Evolutionary conservation across 2,329 filamentous ascomycete genomes (phyloP).

Genomic region (Diplodia mutila): DNA sequence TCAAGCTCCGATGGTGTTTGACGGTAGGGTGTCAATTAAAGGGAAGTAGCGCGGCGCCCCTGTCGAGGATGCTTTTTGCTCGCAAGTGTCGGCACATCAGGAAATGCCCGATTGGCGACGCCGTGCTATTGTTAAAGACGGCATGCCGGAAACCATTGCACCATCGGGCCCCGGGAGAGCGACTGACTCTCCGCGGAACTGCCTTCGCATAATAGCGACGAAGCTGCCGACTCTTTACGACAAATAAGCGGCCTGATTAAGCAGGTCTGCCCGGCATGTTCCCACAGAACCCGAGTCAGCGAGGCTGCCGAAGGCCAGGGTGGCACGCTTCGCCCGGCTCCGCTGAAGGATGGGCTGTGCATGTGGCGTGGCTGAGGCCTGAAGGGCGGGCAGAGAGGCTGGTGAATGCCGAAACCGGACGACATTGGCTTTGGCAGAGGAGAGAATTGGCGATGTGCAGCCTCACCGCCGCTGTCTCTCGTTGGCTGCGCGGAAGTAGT

Average conservation of each 20-base stretch:
- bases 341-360: too few relatives aligned
- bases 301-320: too few relatives aligned
- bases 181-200: neutral
- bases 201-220: neutral
- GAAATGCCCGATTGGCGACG: neutral
- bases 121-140: neutral
- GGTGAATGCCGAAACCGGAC: neutral
- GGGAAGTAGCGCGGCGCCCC: neutral
- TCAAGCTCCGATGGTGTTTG: neutral
- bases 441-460: neutral
- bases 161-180: neutral
- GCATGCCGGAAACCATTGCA: neutral
- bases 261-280: too few relatives aligned
- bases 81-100: neutral
- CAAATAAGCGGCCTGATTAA: neutral
- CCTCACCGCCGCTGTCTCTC: neutral
- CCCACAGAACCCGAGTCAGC: neutral
- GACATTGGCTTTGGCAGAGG: neutral
- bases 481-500: neutral
- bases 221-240: neutral
- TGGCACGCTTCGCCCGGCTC: too few relatives aligned
- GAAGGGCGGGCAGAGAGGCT: neutral
- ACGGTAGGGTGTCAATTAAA: neutral
- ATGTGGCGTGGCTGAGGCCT: neutral
- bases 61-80: neutral